A percentile compares a stretch with the other conserved stretches of the same genome.
These are phyloP conservation scores for Aspergillus melleus DNA, from an alignment of 2,329 filamentous ascomycete species.

Conservation along the genomic window DNA sequence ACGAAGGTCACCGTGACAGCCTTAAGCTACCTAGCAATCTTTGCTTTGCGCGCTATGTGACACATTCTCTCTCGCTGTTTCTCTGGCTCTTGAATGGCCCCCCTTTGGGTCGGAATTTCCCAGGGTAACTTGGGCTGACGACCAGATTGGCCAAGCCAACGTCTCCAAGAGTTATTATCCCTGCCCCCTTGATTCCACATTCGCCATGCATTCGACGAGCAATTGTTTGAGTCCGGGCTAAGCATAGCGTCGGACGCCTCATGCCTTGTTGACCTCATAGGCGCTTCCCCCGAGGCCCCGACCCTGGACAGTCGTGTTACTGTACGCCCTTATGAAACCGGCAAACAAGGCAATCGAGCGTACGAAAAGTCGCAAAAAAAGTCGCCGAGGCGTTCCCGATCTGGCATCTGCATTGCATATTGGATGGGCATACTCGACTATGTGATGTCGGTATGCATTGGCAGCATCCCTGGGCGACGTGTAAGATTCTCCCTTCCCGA, in stretches of 20 bases:
- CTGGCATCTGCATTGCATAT: constrained; percentile 3
- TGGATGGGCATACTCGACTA: neutral
- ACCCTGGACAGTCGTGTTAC: neutral
- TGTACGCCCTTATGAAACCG: neutral
- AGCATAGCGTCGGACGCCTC: neutral
- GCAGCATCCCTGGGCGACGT: neutral
- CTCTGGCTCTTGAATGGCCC: neutral
- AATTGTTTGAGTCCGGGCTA: neutral
- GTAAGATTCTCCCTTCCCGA: neutral
- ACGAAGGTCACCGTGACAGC: constrained; percentile 12
- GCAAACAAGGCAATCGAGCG: constrained; percentile 1
- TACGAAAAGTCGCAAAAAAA: neutral
- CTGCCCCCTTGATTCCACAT: neutral
- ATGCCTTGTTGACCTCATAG: neutral
- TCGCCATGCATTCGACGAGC: neutral
- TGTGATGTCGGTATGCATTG: neutral
- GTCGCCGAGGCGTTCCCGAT: neutral
- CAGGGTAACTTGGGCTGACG: neutral
- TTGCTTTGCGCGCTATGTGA: constrained; percentile 13
- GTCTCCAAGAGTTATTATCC: neutral
- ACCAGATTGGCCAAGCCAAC: neutral
- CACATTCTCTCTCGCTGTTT: constrained; percentile 20
- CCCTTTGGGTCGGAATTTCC: neutral
- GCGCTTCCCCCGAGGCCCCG: neutral
- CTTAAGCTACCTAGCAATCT: constrained; percentile 8